Evolutionary conservation across 495 filamentous ascomycete genomes (phyloP).

Genomic region (Amorphotheca resinae): DNA sequence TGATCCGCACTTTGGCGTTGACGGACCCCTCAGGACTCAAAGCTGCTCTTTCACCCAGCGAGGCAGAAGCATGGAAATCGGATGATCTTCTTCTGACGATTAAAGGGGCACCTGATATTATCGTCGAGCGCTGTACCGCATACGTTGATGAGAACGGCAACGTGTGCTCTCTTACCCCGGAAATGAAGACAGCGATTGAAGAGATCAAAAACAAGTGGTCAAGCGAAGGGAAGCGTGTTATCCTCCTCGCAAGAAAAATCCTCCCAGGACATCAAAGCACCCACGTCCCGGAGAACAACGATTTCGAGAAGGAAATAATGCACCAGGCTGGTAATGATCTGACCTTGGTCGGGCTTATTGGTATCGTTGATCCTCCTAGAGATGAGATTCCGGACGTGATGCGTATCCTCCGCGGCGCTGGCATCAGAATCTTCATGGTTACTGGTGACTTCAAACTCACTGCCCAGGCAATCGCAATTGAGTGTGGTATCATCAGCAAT

Average conservation of each 20-base stretch:
- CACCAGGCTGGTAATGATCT: constrained; percentile 35
- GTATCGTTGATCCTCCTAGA: constrained; percentile 53
- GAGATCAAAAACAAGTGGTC: constrained; percentile 47
- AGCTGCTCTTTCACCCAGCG: constrained; percentile 23
- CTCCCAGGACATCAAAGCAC: constrained; percentile 16
- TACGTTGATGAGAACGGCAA: constrained; percentile 35
- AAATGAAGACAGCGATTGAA: constrained; percentile 28
- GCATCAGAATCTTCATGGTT: constrained; percentile 54
- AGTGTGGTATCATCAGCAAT: constrained; percentile 50
- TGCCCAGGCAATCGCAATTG: constrained; percentile 50
- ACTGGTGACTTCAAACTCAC: constrained; percentile 66
- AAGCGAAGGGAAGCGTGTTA: constrained; percentile 45
- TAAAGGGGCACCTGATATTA: constrained; percentile 51
- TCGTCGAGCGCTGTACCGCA: constrained; percentile 39
- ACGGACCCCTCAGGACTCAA: constrained; percentile 24
- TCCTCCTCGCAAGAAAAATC: constrained; percentile 47
- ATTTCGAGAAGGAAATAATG: constrained; percentile 40
- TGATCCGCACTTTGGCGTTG: constrained; percentile 36
- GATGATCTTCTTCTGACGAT: constrained; percentile 37
- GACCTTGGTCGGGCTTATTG: constrained; percentile 47
- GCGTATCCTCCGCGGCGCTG: constrained; percentile 40
- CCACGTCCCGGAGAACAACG: constrained; percentile 21
- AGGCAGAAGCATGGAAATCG: constrained; percentile 25
- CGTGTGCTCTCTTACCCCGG: constrained; percentile 26
- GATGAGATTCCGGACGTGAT: constrained; percentile 50